Percentiles rank a stretch among this genome's conserved stretches.
These are phyloP conservation scores for Tetrapyrgos nigripes DNA, from an alignment of 1,284 basidiomycete species.

Conservation along the genomic window DNA sequence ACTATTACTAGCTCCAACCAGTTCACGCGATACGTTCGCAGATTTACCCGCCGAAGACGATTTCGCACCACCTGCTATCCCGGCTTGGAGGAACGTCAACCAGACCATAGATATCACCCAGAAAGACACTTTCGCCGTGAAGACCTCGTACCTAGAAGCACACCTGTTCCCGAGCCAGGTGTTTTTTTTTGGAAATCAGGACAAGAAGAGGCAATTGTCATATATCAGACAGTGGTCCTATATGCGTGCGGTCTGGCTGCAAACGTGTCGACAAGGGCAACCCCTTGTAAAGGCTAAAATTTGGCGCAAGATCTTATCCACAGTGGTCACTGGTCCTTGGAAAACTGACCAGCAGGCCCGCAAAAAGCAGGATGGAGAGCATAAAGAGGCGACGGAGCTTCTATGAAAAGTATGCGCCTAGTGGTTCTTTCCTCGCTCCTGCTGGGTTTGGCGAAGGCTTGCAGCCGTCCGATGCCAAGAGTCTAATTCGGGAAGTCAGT, in stretches of 20 bases:
- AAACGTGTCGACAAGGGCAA: background rate
- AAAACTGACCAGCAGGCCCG: too few species aligned
- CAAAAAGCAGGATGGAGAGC: too few species aligned
- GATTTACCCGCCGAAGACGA: constrained; percentile 1
- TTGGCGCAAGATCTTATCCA: constrained; percentile 8
- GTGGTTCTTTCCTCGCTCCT: background rate
- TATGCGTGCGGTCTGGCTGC: background rate
- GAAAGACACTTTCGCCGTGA: background rate
- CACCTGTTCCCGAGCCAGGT: background rate
- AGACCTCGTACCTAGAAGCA: too few species aligned
- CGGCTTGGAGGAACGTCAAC: constrained; percentile 3
- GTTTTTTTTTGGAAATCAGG: background rate
- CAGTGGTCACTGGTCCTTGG: background rate
- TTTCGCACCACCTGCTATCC: background rate
- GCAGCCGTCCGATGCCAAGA: background rate
- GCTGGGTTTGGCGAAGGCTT: background rate
- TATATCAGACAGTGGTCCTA: constrained; percentile 1
- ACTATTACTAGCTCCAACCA: background rate
- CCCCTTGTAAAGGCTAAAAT: background rate
- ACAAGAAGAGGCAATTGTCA: background rate
- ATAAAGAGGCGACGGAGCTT: too few species aligned
- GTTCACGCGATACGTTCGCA: background rate
- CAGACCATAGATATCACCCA: background rate
- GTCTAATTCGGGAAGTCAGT: background rate
- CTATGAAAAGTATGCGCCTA: background rate